phyloP scores from a whole-genome alignment of 176 grass and related monocot species.

The Aegilops bicornis region DNA sequence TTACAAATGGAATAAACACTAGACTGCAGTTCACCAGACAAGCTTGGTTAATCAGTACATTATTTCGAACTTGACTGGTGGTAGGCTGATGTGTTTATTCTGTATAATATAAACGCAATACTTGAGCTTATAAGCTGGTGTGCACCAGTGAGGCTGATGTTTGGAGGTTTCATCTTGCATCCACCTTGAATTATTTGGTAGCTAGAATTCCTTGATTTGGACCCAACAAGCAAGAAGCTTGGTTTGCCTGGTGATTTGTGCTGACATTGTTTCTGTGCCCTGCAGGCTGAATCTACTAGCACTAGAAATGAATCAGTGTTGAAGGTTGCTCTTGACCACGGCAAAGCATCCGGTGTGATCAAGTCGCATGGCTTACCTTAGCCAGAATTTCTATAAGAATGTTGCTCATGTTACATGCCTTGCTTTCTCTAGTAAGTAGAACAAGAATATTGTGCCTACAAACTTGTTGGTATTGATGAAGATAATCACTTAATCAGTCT shows the following conservation, averaged over 20 bases:
- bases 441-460: too few relatives aligned
- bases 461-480: too few relatives aligned
- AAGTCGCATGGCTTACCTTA: too few relatives aligned
- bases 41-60: not conserved
- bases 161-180: too few relatives aligned
- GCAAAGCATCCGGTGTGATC: too few relatives aligned
- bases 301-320: too few relatives aligned
- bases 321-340: too few relatives aligned
- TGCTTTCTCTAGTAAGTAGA: too few relatives aligned
- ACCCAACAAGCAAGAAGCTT: not conserved
- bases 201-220: not conserved
- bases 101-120: not conserved
- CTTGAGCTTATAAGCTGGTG: too few relatives aligned
- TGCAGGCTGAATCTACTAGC: conserved; percentile 64
- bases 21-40: not conserved
- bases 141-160: not conserved
- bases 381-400: too few relatives aligned
- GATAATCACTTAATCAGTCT: too few relatives aligned
- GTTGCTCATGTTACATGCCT: too few relatives aligned
- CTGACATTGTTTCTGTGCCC: not conserved
- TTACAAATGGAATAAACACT: not conserved
- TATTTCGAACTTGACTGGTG: not conserved
- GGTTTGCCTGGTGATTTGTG: not conserved
- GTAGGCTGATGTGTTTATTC: not conserved
- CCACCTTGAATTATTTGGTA: not conserved